These are phyloP conservation scores for Xerocomus minutiporus DNA, from an alignment of 1,284 basidiomycete genomes.

Conservation along the genomic window DNA sequence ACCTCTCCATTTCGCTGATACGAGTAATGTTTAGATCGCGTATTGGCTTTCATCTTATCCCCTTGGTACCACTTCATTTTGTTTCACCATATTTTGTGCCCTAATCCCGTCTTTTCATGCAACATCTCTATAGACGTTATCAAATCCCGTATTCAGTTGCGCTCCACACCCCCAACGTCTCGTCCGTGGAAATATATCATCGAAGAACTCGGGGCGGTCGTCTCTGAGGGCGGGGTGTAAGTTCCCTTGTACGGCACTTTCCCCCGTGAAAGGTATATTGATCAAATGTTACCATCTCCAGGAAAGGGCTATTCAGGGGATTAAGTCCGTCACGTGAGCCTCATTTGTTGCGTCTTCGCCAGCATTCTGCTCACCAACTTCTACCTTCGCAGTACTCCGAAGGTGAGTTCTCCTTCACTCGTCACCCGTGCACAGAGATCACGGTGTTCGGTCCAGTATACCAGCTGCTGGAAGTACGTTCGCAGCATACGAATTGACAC, in stretches of 20 bases:
- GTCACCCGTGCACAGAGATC: background rate
- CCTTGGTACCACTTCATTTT: slow-evolving; percentile 45
- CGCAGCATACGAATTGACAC: slow-evolving; percentile 83
- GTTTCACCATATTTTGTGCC: background rate
- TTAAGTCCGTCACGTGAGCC: slow-evolving; percentile 63
- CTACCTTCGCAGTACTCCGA: slow-evolving; percentile 12
- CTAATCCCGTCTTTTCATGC: background rate
- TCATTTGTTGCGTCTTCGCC: background rate
- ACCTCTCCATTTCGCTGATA: slow-evolving; percentile 1
- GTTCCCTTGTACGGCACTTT: slow-evolving; percentile 30
- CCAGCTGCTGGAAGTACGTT: slow-evolving; percentile 91
- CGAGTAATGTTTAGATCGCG: slow-evolving; percentile 49
- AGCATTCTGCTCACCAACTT: background rate
- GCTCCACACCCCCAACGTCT: slow-evolving; percentile 68
- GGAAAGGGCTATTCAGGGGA: slow-evolving; percentile 69
- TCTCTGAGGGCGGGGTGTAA: slow-evolving; percentile 73
- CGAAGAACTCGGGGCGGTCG: slow-evolving; percentile 62
- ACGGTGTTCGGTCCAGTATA: slow-evolving; percentile 47
- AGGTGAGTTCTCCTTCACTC: slow-evolving; percentile 12
- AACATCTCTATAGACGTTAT: slow-evolving; percentile 63
- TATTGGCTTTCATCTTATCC: slow-evolving; percentile 97
- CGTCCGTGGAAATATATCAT: slow-evolving; percentile 82
- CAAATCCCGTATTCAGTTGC: slow-evolving; percentile 86
- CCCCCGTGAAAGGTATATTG: background rate
- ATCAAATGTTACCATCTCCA: slow-evolving; percentile 26